Evolutionary conservation across 805 yeast species (phyloP).

Genomic region (Metschnikowia dekortorum): DNA sequence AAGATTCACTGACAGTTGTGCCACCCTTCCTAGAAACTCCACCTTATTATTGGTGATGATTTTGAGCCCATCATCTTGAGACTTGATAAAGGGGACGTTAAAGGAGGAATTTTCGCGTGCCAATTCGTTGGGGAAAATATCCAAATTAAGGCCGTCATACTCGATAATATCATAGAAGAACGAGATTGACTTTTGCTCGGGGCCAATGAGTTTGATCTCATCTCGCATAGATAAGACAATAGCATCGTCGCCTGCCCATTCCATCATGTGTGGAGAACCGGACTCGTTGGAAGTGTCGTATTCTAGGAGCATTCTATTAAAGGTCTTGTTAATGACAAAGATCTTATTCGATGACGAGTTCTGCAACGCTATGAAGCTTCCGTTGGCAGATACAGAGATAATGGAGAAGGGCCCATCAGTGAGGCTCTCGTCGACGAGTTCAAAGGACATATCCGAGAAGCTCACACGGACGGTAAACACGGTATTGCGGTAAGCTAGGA

Average conservation of each 20-base stretch:
- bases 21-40: slow-evolving; percentile 63
- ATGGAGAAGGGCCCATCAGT: slow-evolving; percentile 48
- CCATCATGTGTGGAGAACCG: slow-evolving; percentile 42
- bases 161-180: slow-evolving; percentile 43
- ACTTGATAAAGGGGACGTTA: slow-evolving; percentile 39
- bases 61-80: slow-evolving; percentile 68
- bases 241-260: slow-evolving; percentile 88
- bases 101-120: slow-evolving; percentile 19
- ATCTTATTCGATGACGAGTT: slow-evolving; percentile 35
- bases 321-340: slow-evolving; percentile 47
- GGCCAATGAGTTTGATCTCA: slow-evolving; percentile 67
- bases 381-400: slow-evolving; percentile 49
- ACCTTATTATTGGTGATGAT: slow-evolving; percentile 55
- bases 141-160: slow-evolving; percentile 28
- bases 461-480: slow-evolving; percentile 25
- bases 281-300: slow-evolving; percentile 40
- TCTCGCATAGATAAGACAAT: slow-evolving; percentile 60
- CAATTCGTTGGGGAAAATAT: slow-evolving; percentile 15
- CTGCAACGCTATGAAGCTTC: slow-evolving; percentile 50
- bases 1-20: slow-evolving; percentile 50
- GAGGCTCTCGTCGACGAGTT: slow-evolving; percentile 32
- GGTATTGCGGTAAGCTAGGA: slow-evolving; percentile 27
- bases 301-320: slow-evolving; percentile 41
- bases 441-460: slow-evolving; percentile 19
- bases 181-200: slow-evolving; percentile 54